A percentile compares a stretch with the other conserved stretches of the same genome.
Conservation (phyloP, 345 rosid species). For the Eutrema japonicum region DNA sequence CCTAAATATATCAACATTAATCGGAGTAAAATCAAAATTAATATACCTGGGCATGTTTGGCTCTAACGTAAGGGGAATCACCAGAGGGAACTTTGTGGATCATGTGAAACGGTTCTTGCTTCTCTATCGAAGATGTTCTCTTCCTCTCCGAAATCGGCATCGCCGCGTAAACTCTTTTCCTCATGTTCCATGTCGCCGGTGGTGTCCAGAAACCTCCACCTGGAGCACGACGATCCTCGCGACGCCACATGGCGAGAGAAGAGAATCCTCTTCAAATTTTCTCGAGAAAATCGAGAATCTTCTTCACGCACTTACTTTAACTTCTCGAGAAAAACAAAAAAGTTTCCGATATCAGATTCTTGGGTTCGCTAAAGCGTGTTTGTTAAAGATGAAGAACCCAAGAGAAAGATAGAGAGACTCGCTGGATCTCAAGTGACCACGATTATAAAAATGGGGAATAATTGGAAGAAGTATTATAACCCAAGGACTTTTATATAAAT, state of each 20-base stretch:
- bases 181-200: slow-evolving; percentile 50
- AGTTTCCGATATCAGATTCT: not conserved
- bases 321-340: slow-evolving; percentile 4
- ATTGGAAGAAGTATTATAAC: not conserved
- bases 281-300: slow-evolving; percentile 24
- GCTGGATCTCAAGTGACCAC: not conserved
- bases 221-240: slow-evolving; percentile 20
- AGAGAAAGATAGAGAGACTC: not conserved
- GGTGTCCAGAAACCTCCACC: slow-evolving; percentile 59
- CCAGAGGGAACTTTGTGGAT: slow-evolving; percentile 64
- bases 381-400: slow-evolving; percentile 1
- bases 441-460: not conserved
- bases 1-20: not conserved
- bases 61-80: slow-evolving; percentile 75
- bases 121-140: slow-evolving; percentile 28
- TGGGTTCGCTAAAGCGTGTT: not conserved
- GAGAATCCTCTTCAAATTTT: slow-evolving; percentile 1
- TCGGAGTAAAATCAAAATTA: not conserved
- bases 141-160: slow-evolving; percentile 62
- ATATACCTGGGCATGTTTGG: slow-evolving; percentile 76
- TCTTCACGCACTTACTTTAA: not conserved
- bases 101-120: slow-evolving; percentile 55
- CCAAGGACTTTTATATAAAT: slow-evolving; percentile 2
- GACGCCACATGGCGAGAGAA: slow-evolving; percentile 21
- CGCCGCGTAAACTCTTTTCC: slow-evolving; percentile 25